Percentiles rank a stretch among this genome's conserved stretches.
phyloP scores from a whole-genome alignment of 1,139 yeast species.

The Pichia sp. region DNA sequence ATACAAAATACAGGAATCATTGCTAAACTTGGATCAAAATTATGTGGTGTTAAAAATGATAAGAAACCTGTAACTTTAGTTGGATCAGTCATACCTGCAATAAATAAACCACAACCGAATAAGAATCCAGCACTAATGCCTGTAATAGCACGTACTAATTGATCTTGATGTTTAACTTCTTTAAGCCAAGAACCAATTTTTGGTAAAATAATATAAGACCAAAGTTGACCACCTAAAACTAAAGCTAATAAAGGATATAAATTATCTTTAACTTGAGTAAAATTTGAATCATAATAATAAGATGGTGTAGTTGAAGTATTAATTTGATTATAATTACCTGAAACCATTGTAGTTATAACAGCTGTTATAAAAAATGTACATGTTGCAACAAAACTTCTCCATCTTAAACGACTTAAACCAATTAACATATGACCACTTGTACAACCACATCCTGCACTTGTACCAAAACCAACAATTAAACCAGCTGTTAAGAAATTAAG shows the following conservation, averaged over 20 bases:
- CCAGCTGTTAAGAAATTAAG: constrained; percentile 28
- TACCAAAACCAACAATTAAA: constrained; percentile 39
- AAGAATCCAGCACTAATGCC: constrained; percentile 34
- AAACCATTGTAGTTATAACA: constrained; percentile 24
- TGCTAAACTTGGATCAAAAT: constrained; percentile 40
- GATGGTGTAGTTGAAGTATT: constrained; percentile 26
- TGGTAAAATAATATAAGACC: constrained; percentile 29
- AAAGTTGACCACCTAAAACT: constrained; percentile 11
- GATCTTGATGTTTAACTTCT: constrained; percentile 1
- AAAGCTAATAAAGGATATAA: constrained; percentile 11
- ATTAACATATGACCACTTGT: constrained; percentile 48
- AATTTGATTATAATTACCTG: constrained; percentile 33
- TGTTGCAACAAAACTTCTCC: constrained; percentile 40
- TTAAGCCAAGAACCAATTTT: constrained; percentile 10
- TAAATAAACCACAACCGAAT: constrained; percentile 39
- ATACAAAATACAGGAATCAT: constrained; percentile 38
- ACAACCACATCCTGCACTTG: constrained; percentile 41
- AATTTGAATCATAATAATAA: constrained; percentile 17
- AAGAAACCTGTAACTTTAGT: constrained; percentile 40
- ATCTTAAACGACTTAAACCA: constrained; percentile 39
- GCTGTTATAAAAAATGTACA: constrained; percentile 32
- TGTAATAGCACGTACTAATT: constrained; percentile 20
- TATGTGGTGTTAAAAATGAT: constrained; percentile 30
- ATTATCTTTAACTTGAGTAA: constrained; percentile 21
- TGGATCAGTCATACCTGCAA: constrained; percentile 42